These are phyloP conservation scores for Starmerella floricola DNA, from an alignment of 805 yeast species.

Conservation along the genomic window DNA sequence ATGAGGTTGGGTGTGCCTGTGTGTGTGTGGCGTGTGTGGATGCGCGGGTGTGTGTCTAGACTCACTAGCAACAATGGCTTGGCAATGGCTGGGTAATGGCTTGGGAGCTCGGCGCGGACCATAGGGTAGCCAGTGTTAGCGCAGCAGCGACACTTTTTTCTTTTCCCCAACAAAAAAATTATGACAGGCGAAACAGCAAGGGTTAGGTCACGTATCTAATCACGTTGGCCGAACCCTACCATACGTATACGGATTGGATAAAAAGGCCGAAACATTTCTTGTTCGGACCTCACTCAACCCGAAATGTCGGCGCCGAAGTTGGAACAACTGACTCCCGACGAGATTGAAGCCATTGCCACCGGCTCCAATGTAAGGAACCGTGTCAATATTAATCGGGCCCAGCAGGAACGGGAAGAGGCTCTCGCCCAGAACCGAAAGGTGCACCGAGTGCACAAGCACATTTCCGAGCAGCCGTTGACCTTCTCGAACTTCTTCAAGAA, in stretches of 20 bases:
- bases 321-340: conserved; percentile 25
- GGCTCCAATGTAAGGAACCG: conserved; percentile 25
- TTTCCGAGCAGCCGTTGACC: conserved; percentile 69
- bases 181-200: background rate
- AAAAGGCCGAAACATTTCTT: conserved; percentile 2
- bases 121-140: background rate
- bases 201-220: background rate
- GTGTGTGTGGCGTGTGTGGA: no score
- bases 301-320: conserved; percentile 10
- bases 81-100: no score
- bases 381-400: conserved; percentile 25
- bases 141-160: background rate
- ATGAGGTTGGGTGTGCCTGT: no score
- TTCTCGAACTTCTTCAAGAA: conserved; percentile 56
- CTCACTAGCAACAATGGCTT: no score
- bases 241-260: background rate
- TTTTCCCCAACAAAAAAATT: background rate
- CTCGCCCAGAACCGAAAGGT: conserved; percentile 17
- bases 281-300: background rate
- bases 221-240: background rate
- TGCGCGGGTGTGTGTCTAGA: no score
- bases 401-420: conserved; percentile 10
- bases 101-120: no score
- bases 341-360: conserved; percentile 29
- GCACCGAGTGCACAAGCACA: conserved; percentile 33